Evolutionary conservation across 2,329 filamentous ascomycete species (phyloP), one percentile per base, ranked within the genome.

Genomic region (Dissoconium aciculare): DNA sequence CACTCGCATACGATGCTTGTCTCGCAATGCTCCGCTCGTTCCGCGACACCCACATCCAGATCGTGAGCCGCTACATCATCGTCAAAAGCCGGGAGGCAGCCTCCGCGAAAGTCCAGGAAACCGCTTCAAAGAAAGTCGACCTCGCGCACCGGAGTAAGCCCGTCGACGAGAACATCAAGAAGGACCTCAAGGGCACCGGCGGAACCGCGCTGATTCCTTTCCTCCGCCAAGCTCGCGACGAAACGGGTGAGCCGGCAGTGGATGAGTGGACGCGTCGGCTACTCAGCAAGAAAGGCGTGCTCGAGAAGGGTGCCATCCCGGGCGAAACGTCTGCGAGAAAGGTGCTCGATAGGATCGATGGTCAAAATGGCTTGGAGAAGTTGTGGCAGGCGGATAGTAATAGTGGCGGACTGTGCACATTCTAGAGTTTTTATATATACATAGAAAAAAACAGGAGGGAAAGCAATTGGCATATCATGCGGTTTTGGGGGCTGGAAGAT

Each of bases 31-130:
- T 94, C 26, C 71, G 74, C 8, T 63, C 68, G 12, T 76, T 94
- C 49, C 76, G 85, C 36, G 85, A 94, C 57, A 92, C 85, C 55
- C 89, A 98, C 55, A 93, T 98, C 46, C 80, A 83, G 53, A 87
- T 98, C 45, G 89, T 98, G 11, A 84, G 83, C 4, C 78, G 89
- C 24, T 98, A 95, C 61, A 92, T 98, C 54, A 79, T 98, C 47
- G 64, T 89, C 42, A 85, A 87, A 26, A 85, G 81, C 2, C 74
- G 79, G 14, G 78, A 87, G 54, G 70, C 74, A 5, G 46, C 44
- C 33, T 41, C 34, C 10, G 41, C 40, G 16, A 77, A 31, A 71
- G 69, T 1, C 62, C 23, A 33, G 2, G 14, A 10, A 11, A 15
- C 13, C 4, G 13, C 25, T 15, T 21, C 31, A 31, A 34, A 34